phyloP scores from a whole-genome alignment of 176 grass and related monocot genomes.

The Carex scoparia region DNA sequence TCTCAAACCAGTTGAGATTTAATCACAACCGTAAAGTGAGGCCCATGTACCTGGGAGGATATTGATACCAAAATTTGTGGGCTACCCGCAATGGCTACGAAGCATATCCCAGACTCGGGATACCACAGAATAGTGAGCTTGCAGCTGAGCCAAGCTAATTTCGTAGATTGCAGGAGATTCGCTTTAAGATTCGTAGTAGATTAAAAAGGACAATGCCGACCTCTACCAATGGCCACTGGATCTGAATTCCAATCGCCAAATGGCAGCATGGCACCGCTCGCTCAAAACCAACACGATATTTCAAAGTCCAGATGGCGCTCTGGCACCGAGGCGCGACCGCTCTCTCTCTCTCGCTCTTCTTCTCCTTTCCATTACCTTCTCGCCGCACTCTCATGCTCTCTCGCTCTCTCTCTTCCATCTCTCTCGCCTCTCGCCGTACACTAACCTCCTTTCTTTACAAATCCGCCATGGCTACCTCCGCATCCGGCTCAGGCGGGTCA shows the following conservation, averaged over 20 bases:
- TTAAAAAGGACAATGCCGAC: too few relatives aligned
- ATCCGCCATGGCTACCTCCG: conserved; percentile 30
- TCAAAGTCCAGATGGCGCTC: conserved; percentile 13
- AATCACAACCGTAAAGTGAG: too few relatives aligned
- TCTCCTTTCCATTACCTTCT: conserved; percentile 26
- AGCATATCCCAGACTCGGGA: too few relatives aligned
- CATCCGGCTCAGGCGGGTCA: conserved; percentile 12
- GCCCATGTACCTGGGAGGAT: too few relatives aligned
- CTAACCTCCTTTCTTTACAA: conserved; percentile 26
- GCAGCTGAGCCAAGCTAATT: too few relatives aligned
- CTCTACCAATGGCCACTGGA: too few relatives aligned
- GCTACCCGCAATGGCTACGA: neutral
- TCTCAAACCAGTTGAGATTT: too few relatives aligned
- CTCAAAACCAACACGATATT: neutral
- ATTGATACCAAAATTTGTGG: too few relatives aligned
- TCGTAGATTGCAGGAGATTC: too few relatives aligned
- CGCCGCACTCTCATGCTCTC: neutral
- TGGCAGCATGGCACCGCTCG: neutral
- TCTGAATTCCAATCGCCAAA: too few relatives aligned
- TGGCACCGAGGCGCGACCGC: conserved; percentile 7
- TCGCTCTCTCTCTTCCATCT: conserved; percentile 17
- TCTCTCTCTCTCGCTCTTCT: conserved; percentile 21
- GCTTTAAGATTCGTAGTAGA: too few relatives aligned
- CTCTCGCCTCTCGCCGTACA: neutral
- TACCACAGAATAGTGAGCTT: too few relatives aligned